Evolutionary conservation across 441 rosid species (phyloP).

Genomic region (Adansonia grandidieri): DNA sequence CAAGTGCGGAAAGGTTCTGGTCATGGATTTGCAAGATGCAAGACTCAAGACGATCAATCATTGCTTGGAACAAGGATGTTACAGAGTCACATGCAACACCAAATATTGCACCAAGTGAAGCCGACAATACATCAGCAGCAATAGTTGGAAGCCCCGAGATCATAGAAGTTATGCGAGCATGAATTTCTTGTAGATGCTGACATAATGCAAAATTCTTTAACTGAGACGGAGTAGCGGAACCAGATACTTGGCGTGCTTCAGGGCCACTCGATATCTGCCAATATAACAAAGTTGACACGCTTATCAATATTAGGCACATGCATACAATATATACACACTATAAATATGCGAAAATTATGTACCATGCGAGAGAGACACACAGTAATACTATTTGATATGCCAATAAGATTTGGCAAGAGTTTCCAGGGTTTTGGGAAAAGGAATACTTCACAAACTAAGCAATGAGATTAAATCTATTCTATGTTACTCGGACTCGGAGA

Average conservation of each 20-base stretch:
- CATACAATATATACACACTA: not conserved
- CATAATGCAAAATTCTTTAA: slow-evolving; percentile 83
- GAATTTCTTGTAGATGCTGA: slow-evolving; percentile 92
- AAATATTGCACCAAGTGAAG: slow-evolving; percentile 70
- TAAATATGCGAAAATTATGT: not conserved
- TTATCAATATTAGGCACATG: too few species aligned
- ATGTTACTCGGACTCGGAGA: too few species aligned
- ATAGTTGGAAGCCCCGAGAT: slow-evolving; percentile 65
- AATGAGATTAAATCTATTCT: not conserved
- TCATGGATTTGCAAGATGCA: slow-evolving; percentile 93
- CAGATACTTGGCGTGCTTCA: slow-evolving; percentile 89
- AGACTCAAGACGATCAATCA: slow-evolving; percentile 87
- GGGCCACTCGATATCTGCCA: slow-evolving; percentile 95
- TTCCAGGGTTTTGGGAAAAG: not conserved
- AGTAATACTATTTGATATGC: not conserved
- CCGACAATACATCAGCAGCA: slow-evolving; percentile 81
- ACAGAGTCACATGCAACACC: slow-evolving; percentile 90
- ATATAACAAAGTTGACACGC: not conserved
- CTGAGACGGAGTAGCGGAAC: slow-evolving; percentile 84
- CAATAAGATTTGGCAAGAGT: not conserved
- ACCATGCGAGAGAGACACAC: not conserved
- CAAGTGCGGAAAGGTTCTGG: slow-evolving; percentile 75
- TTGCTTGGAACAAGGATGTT: slow-evolving; percentile 85
- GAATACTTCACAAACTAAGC: not conserved
- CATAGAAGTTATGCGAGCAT: slow-evolving; percentile 73